Percentiles rank a stretch among this genome's conserved stretches.
These are phyloP conservation scores for Taphrina populina DNA, from an alignment of 1,139 yeast species.

Conservation along the genomic window DNA sequence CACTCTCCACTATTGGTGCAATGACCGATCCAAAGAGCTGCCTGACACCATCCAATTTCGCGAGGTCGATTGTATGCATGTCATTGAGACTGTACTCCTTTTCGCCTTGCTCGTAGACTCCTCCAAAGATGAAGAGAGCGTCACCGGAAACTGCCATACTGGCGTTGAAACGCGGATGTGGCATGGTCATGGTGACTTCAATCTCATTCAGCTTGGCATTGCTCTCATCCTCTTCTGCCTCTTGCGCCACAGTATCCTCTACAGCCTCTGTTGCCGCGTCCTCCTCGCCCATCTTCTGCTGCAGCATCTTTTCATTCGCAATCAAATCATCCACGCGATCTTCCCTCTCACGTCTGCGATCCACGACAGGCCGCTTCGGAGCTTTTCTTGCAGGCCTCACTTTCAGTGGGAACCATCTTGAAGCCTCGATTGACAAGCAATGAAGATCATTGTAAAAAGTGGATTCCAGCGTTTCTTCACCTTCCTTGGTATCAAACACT, in stretches of 20 bases:
- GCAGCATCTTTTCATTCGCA: conserved; percentile 54
- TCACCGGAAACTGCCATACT: conserved; percentile 85
- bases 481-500: conserved; percentile 90
- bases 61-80: conserved; percentile 79
- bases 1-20: conserved; percentile 75
- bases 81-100: conserved; percentile 81
- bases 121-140: conserved; percentile 81
- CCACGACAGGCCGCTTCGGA: conserved; percentile 50
- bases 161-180: conserved; percentile 59
- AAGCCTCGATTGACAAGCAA: conserved; percentile 79
- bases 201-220: conserved; percentile 58
- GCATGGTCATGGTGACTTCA: conserved; percentile 42
- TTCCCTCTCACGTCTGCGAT: conserved; percentile 18
- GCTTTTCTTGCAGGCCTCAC: conserved; percentile 60
- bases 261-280: conserved; percentile 61
- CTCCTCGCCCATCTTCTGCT: conserved; percentile 62
- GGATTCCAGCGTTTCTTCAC: conserved; percentile 86
- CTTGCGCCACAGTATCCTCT: conserved; percentile 48
- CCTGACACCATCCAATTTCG: conserved; percentile 75
- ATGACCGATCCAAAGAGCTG: conserved; percentile 53
- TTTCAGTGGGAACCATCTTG: conserved; percentile 80
- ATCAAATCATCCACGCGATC: conserved; percentile 28
- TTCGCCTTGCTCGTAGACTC: conserved; percentile 85
- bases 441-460: conserved; percentile 77
- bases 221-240: conserved; percentile 42